These are phyloP conservation scores for Leucogyrophana mollusca DNA, from an alignment of 768 basidiomycete genomes.

Conservation along the genomic window DNA sequence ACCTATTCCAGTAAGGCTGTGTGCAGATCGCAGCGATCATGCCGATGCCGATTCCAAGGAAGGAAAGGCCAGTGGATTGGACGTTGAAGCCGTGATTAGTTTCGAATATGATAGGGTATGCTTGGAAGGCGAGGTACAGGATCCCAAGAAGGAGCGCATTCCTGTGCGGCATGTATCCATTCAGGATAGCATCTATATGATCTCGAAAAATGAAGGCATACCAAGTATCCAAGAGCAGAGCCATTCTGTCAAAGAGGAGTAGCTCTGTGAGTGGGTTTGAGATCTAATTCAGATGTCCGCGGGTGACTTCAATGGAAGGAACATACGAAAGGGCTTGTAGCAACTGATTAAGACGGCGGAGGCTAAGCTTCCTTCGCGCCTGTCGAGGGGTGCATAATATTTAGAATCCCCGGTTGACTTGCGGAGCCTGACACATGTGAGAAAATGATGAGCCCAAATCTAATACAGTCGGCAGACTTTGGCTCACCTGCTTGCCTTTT, in stretches of 20 bases:
- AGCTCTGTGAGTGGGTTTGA: conserved; percentile 41
- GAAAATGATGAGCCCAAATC: not conserved
- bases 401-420: conserved; percentile 49
- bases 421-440: conserved; percentile 41
- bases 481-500: conserved; percentile 54
- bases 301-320: not conserved
- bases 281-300: no score
- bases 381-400: conserved; percentile 63
- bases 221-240: conserved; percentile 70
- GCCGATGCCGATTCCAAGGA: conserved; percentile 51
- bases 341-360: conserved; percentile 56
- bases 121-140: conserved; percentile 55
- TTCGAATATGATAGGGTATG: conserved; percentile 51
- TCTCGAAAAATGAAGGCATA: conserved; percentile 25
- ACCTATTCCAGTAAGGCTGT: conserved; percentile 48
- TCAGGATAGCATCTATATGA: not conserved
- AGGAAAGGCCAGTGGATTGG: conserved; percentile 48
- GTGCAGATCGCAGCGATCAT: conserved; percentile 37
- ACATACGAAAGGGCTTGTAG: conserved; percentile 71
- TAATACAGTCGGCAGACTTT: not conserved
- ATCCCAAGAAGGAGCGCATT: conserved; percentile 41
- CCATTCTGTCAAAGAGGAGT: conserved; percentile 71
- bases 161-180: conserved; percentile 20
- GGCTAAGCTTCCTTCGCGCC: conserved; percentile 40
- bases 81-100: conserved; percentile 49